These are phyloP conservation scores for Pyrenophora graminea DNA, from an alignment of 2,329 filamentous ascomycete genomes.

Conservation along the genomic window DNA sequence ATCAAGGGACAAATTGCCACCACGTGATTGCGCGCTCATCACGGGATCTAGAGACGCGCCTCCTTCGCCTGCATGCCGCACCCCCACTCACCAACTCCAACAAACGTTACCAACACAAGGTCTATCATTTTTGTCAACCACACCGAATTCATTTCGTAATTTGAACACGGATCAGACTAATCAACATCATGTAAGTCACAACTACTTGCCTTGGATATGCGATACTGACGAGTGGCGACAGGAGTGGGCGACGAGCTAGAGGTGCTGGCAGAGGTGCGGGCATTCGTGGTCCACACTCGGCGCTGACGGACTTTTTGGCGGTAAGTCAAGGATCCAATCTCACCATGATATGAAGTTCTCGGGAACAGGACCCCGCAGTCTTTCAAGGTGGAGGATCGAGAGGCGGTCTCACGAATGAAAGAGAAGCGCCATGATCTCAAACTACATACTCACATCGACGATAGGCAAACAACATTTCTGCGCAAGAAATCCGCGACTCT, in stretches of 20 bases:
- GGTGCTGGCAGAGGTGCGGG: slow-evolving; percentile 49
- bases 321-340: slow-evolving; percentile 46
- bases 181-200: slow-evolving; percentile 21
- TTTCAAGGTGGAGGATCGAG: too few species aligned
- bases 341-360: neutral
- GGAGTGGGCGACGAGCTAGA: slow-evolving; percentile 46
- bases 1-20: slow-evolving; percentile 30
- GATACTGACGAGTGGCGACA: slow-evolving; percentile 30
- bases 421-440: too few species aligned
- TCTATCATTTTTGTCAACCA: neutral
- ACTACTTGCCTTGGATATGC: neutral
- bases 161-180: neutral
- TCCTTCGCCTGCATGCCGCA: slow-evolving; percentile 5
- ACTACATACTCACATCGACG: neutral
- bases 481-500: slow-evolving; percentile 64
- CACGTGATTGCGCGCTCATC: slow-evolving; percentile 36
- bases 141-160: neutral
- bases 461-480: slow-evolving; percentile 74
- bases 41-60: slow-evolving; percentile 18
- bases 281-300: slow-evolving; percentile 66
- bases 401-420: too few species aligned
- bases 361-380: too few species aligned
- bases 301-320: slow-evolving; percentile 69
- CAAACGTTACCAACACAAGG: neutral
- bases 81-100: slow-evolving; percentile 12